phyloP scores from a whole-genome alignment of 192 early-diverging fungal species.

The Gamsiella multidivaricata region DNA sequence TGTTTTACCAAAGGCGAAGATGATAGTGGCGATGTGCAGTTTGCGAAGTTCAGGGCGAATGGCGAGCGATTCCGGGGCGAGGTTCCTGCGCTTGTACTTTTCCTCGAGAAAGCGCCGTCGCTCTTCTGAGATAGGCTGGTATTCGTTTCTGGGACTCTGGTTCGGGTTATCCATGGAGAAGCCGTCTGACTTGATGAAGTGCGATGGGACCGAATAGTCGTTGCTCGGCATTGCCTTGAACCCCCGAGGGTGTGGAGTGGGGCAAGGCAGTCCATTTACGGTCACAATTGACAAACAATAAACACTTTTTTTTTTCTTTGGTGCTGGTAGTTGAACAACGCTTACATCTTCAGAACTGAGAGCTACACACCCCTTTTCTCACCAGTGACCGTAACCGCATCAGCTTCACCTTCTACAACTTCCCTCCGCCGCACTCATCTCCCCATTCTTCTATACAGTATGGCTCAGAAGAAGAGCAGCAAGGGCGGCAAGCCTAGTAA shows the following conservation, averaged over 20 bases:
- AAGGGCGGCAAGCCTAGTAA: slow-evolving; percentile 19
- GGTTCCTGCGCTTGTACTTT: slow-evolving; percentile 46
- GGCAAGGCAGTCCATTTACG: no score
- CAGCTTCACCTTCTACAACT: no score
- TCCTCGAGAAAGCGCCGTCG: slow-evolving; percentile 35
- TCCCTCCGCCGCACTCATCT: background rate
- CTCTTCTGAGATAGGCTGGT: slow-evolving; percentile 40
- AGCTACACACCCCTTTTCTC: no score
- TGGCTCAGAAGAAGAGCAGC: slow-evolving; percentile 28
- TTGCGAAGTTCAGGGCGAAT: slow-evolving; percentile 36
- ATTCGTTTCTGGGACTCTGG: slow-evolving; percentile 35
- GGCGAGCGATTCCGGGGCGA: slow-evolving; percentile 42
- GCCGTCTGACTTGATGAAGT: background rate
- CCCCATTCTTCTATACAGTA: background rate
- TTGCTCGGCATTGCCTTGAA: no score
- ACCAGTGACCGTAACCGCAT: no score
- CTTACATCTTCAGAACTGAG: no score
- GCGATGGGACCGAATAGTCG: background rate
- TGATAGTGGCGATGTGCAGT: slow-evolving; percentile 45
- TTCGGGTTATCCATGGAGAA: slow-evolving; percentile 52
- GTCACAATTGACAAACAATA: no score
- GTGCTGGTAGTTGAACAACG: no score
- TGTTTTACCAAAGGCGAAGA: slow-evolving; percentile 35
- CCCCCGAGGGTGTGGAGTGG: no score
- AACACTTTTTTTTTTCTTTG: no score